These are phyloP conservation scores for Chaetomium sp. DNA, from an alignment of 2,329 filamentous ascomycete species.

Conservation along the genomic window DNA sequence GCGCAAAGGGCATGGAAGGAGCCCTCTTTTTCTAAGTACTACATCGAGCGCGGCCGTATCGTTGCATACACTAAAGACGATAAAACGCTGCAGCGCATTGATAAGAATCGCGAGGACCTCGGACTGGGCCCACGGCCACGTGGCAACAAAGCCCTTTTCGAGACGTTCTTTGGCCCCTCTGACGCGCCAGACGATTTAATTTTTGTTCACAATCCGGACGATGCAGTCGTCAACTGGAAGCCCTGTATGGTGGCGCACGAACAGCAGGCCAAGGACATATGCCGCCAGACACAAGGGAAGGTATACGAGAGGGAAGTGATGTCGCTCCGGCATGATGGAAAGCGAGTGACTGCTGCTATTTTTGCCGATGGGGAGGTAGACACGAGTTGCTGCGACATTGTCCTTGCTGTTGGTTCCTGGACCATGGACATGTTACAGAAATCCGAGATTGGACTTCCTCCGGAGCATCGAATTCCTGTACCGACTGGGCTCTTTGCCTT, in stretches of 20 bases:
- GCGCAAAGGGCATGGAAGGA: neutral
- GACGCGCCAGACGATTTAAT: neutral
- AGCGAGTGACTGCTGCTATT: neutral
- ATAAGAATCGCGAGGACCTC: neutral
- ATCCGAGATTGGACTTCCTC: neutral
- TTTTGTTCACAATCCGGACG: neutral
- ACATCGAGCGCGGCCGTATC: neutral
- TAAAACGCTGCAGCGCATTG: neutral
- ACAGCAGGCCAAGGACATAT: neutral
- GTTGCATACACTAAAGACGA: neutral
- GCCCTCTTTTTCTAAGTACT: neutral
- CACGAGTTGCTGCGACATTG: neutral
- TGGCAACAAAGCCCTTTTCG: neutral
- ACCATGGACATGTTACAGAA: neutral
- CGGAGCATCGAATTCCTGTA: neutral
- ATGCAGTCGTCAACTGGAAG: neutral
- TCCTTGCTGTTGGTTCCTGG: slow-evolving; percentile 2
- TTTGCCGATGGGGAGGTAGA: neutral
- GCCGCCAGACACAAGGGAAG: neutral
- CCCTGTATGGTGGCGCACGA: neutral
- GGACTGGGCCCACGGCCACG: neutral
- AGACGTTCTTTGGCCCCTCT: neutral
- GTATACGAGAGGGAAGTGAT: neutral
- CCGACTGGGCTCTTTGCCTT: neutral
- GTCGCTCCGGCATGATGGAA: neutral